A percentile compares a stretch with the other conserved stretches of the same genome.
These are phyloP conservation scores for Bruguiera parviflora DNA, from an alignment of 345 rosid genomes.

Conservation along the genomic window DNA sequence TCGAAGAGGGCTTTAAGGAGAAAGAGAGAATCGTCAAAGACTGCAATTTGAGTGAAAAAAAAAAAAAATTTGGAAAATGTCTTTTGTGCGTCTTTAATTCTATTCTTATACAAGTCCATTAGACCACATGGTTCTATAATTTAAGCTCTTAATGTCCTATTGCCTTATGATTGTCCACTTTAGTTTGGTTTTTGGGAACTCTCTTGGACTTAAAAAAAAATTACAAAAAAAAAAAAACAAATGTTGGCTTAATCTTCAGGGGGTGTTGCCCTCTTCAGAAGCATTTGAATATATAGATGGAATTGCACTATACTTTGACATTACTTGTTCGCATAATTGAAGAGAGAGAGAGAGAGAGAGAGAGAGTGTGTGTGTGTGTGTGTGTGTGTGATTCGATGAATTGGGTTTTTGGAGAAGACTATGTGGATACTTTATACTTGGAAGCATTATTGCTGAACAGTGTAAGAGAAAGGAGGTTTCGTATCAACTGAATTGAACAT, in stretches of 20 bases:
- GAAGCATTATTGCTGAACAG: too few species aligned
- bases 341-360: not conserved
- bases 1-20: conserved; percentile 39
- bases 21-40: conserved; percentile 52
- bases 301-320: not conserved
- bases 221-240: too few species aligned
- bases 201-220: not conserved
- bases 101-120: not conserved
- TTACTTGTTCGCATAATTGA: conserved; percentile 7
- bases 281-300: conserved; percentile 29
- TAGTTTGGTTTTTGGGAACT: not conserved
- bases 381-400: too few species aligned
- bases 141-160: not conserved
- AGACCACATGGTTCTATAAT: not conserved
- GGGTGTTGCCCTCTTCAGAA: conserved; percentile 38
- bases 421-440: too few species aligned
- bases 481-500: too few species aligned
- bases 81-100: conserved; percentile 11
- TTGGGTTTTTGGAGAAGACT: not conserved
- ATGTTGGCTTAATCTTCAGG: conserved; percentile 2
- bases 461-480: too few species aligned
- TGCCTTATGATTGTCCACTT: not conserved
- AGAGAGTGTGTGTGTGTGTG: not conserved
- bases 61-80: conserved; percentile 31
- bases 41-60: conserved; percentile 44